Evolutionary conservation across 139 green algal genomes (phyloP).

Genomic region (Chlamydomonas schloesseri): DNA sequence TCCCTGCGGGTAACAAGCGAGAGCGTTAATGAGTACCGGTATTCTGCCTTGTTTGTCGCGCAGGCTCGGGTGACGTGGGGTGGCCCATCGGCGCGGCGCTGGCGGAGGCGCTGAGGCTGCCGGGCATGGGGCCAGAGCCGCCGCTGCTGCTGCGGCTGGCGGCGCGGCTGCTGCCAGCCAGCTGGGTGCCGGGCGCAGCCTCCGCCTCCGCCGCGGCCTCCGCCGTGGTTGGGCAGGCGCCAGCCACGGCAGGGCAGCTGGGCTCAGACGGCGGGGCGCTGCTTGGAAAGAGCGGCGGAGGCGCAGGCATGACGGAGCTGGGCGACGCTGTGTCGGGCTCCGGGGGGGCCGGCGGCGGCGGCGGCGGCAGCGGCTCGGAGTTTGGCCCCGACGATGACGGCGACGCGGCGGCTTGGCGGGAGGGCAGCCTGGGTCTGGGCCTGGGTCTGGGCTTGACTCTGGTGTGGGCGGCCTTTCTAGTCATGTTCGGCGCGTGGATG

Average conservation of each 20-base stretch:
- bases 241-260: too few species aligned
- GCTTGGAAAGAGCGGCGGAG: too few species aligned
- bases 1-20: too few species aligned
- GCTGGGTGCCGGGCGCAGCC: not conserved
- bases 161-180: not conserved
- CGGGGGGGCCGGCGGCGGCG: too few species aligned
- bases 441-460: not conserved
- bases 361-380: too few species aligned
- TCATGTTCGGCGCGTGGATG: constrained; percentile 11
- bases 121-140: constrained; percentile 42
- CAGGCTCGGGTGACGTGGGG: constrained; percentile 62
- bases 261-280: too few species aligned
- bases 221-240: too few species aligned
- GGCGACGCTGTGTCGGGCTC: not conserved
- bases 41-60: too few species aligned
- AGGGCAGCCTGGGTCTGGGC: not conserved
- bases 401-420: not conserved
- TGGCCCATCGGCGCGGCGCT: constrained; percentile 89
- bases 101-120: constrained; percentile 68
- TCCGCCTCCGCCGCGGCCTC: too few species aligned
- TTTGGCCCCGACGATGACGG: too few species aligned
- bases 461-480: constrained; percentile 18
- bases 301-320: not conserved
- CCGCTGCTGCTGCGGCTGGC: constrained; percentile 1
- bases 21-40: too few species aligned